These are phyloP conservation scores for Naganishia liquefaciens DNA, from an alignment of 1,284 basidiomycete species.

Conservation along the genomic window DNA sequence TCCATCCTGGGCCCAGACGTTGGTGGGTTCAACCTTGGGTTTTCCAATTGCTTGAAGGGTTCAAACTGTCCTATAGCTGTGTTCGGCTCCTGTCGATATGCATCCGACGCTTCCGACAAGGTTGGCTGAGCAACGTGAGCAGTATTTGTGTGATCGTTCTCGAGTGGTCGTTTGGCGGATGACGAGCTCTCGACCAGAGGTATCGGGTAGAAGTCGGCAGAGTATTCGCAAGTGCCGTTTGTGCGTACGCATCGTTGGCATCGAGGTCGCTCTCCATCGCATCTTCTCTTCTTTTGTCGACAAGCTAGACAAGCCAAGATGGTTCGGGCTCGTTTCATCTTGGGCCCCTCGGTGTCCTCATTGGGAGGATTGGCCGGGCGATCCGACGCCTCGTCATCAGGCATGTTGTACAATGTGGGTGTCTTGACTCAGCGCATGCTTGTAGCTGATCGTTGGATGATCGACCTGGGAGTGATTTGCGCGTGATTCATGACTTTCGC, in stretches of 20 bases:
- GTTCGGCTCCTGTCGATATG: neutral
- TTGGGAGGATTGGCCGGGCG: neutral
- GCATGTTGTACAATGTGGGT: neutral
- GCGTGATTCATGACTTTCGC: too few species aligned
- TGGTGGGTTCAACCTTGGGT: neutral
- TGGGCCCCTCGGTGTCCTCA: neutral
- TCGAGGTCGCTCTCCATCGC: slow-evolving; percentile 13
- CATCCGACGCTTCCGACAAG: neutral
- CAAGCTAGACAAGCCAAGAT: slow-evolving; percentile 19
- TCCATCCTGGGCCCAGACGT: slow-evolving; percentile 4
- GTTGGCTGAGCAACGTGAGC: too few species aligned
- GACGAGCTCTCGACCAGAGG: neutral
- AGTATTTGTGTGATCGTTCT: neutral
- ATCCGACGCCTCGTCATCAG: slow-evolving; percentile 6
- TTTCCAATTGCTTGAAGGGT: neutral
- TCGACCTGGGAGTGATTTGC: too few species aligned
- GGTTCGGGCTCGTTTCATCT: slow-evolving; percentile 11
- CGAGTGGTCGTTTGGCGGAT: neutral
- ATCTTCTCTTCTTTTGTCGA: slow-evolving; percentile 20
- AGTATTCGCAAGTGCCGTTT: slow-evolving; percentile 8
- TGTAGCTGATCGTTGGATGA: too few species aligned
- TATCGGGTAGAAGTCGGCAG: slow-evolving; percentile 3
- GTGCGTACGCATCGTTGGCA: slow-evolving; percentile 20
- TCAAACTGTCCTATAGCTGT: neutral
- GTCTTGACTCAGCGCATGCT: too few species aligned